Percentiles rank a stretch among this genome's conserved stretches.
These are phyloP conservation scores for Coriolopsis trogii DNA, from an alignment of 1,284 basidiomycete species.

Conservation along the genomic window DNA sequence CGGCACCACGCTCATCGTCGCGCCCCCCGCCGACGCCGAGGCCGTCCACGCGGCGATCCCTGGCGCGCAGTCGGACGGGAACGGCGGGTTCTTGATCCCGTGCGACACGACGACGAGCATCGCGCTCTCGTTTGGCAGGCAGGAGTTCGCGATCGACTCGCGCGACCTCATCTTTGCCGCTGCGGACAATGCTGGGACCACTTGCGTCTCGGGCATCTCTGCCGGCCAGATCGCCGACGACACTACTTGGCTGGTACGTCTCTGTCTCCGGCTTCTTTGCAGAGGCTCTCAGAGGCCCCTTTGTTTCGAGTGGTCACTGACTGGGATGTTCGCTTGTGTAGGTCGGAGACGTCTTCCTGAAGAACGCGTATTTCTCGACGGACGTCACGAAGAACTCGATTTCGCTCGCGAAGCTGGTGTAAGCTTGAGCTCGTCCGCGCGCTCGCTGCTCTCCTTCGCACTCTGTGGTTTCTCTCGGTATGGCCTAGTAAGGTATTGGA, in stretches of 20 bases:
- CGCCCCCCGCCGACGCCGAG: constrained; percentile 59
- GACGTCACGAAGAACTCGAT: constrained; percentile 70
- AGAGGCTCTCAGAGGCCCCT: too few species aligned
- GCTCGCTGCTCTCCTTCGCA: constrained; percentile 1
- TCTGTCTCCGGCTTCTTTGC: constrained; percentile 10
- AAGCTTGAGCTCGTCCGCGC: constrained; percentile 14
- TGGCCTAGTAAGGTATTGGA: background rate
- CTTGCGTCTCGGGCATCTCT: constrained; percentile 77
- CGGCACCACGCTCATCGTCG: constrained; percentile 72
- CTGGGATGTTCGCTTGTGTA: constrained; percentile 23
- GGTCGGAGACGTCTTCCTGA: constrained; percentile 75
- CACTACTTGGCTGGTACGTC: constrained; percentile 72
- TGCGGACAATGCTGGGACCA: constrained; percentile 64
- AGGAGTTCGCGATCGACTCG: constrained; percentile 64
- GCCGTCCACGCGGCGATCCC: constrained; percentile 62
- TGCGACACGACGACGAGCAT: constrained; percentile 71
- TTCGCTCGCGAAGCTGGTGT: constrained; percentile 56
- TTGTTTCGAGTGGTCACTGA: too few species aligned
- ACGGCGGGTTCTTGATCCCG: constrained; percentile 77
- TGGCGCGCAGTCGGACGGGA: constrained; percentile 61
- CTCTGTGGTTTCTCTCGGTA: too few species aligned
- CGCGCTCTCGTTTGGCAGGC: constrained; percentile 69
- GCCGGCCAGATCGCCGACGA: constrained; percentile 63
- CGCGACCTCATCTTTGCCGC: constrained; percentile 76
- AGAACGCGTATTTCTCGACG: constrained; percentile 81